Evolutionary conservation across 2,329 filamentous ascomycete species (phyloP), one percentile per base, ranked within the genome.

Genomic region (Trichoderma semiorbis): DNA sequence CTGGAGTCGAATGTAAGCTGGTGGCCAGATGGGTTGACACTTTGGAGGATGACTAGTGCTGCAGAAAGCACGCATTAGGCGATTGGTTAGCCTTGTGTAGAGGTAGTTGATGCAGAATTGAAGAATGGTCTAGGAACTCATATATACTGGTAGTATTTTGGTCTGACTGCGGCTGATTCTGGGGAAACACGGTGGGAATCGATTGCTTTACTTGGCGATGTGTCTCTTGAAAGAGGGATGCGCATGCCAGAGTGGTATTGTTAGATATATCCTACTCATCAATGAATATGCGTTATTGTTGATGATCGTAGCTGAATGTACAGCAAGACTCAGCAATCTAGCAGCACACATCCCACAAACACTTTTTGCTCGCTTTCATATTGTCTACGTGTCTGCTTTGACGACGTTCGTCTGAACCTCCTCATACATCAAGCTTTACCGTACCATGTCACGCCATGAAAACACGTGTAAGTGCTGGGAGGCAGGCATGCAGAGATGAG

Each of bases 41-140:
- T 64, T 70, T 53, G 43, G 66, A 60, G 53, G 71, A 67, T 50
- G 47, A 21, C 30, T 30, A 28, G 28, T 70, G 50, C 65, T 70
- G 24, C 66, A 61, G 47, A 57, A 58, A 53, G 58, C 55, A 65
- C 64, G 66, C 47, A 60, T 72, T 69, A 72, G 65, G 69, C 66
- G 69, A 73, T 75, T 74, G 69, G 73, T 72, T 73, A 74, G 72
- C 69, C 73, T 63, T 70, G 72, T 62, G 70, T 74, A 75, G 72
- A 72, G 43, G 60, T 63, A 63, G 68, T 55, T 61, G 66, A 73
- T 69, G 68, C 71, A 74, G 65, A 74, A 74, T 74, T 72, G 72
- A 75, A 70, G 57, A 73, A 43, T 69, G 18, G 64, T 60, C 67
- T 70, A 47, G 71, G 68, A 60, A 72, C 30, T 34, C 34, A 61